A percentile compares a stretch with the other conserved stretches of the same genome.
These are phyloP conservation scores for Trypanosoma rangeli DNA, from an alignment of 208 protist genomes.

Conservation along the genomic window DNA sequence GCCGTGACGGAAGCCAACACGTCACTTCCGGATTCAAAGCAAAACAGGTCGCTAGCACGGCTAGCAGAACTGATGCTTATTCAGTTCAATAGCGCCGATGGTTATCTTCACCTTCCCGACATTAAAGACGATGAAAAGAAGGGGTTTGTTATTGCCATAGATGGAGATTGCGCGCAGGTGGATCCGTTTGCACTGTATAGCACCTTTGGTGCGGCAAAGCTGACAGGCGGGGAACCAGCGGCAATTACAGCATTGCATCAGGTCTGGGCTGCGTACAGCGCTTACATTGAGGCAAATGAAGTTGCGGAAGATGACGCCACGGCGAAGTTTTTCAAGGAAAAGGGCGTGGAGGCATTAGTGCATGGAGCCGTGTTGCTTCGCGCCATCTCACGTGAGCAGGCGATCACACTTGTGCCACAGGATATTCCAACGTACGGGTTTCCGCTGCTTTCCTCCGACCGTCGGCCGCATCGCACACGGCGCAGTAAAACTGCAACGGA, in stretches of 20 bases:
- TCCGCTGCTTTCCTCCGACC: constrained; percentile 79
- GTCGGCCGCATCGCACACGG: constrained; percentile 41
- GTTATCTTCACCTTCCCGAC: constrained; percentile 67
- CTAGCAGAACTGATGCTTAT: constrained; percentile 76
- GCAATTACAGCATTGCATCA: constrained; percentile 66
- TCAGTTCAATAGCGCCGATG: constrained; percentile 85
- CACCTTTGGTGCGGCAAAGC: constrained; percentile 47
- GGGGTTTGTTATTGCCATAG: constrained; percentile 58
- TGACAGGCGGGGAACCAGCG: constrained; percentile 38
- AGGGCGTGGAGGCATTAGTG: constrained; percentile 80
- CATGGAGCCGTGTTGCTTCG: constrained; percentile 76
- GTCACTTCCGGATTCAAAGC: constrained; percentile 1
- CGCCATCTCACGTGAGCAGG: constrained; percentile 66
- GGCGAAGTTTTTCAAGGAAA: constrained; percentile 56
- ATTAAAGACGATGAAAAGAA: constrained; percentile 56
- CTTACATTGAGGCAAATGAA: constrained; percentile 64
- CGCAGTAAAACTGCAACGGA: constrained; percentile 46
- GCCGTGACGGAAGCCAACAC: constrained; percentile 8
- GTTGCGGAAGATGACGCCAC: constrained; percentile 40
- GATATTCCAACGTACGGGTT: constrained; percentile 51
- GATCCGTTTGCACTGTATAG: constrained; percentile 80
- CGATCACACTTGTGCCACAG: constrained; percentile 29
- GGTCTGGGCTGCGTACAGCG: constrained; percentile 71
- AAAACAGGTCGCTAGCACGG: constrained; percentile 40
- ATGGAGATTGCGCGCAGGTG: constrained; percentile 72